phyloP scores from a whole-genome alignment of 495 filamentous ascomycete species.

The Trichoderma asperelloides region DNA sequence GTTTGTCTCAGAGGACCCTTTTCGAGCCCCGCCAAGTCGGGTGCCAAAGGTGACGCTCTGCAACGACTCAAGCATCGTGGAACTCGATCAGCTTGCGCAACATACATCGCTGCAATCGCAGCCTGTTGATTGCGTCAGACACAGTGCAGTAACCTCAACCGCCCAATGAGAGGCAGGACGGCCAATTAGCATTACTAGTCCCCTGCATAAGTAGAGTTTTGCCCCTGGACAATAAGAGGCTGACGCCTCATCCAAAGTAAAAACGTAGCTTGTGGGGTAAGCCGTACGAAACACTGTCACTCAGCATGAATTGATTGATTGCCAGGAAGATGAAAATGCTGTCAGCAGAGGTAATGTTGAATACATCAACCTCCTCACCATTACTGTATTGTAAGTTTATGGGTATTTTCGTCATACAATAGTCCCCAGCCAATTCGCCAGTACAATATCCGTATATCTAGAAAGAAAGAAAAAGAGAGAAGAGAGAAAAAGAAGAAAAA shows the following conservation, averaged over 20 bases:
- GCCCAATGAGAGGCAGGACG: conserved; percentile 10
- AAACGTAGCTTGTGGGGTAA: background rate
- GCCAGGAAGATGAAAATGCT: background rate
- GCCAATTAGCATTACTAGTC: background rate
- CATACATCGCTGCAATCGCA: background rate
- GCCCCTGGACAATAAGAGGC: background rate
- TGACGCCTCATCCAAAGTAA: background rate
- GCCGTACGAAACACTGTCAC: background rate
- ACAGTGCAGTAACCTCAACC: background rate
- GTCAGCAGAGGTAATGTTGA: background rate
- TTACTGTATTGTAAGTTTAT: background rate
- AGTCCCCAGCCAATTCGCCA: background rate
- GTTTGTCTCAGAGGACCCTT: background rate
- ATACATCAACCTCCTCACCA: background rate
- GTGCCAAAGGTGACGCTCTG: background rate
- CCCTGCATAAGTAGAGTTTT: background rate
- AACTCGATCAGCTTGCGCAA: background rate
- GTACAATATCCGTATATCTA: background rate
- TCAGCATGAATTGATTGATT: background rate
- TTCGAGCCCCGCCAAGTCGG: background rate
- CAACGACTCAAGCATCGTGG: background rate
- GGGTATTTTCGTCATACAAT: background rate
- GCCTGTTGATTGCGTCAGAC: background rate
- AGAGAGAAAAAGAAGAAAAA: conserved; percentile 16
- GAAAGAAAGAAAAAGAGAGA: conserved; percentile 6